A percentile compares a stretch with the other conserved stretches of the same genome.
These are phyloP conservation scores for Bruguiera gymnorhiza DNA, from an alignment of 345 rosid genomes.

Conservation along the genomic window DNA sequence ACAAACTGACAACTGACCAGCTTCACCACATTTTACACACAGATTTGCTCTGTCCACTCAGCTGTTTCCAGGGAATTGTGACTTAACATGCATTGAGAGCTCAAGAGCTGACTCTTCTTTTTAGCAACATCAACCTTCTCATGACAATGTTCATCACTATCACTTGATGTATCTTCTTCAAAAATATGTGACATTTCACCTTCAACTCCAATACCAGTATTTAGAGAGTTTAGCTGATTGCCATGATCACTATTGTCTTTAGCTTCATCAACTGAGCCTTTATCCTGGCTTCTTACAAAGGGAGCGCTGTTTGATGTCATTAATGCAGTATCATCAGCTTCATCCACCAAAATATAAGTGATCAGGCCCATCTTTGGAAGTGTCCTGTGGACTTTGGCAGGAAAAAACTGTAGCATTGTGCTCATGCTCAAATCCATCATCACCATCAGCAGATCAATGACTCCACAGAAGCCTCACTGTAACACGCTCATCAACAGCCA, in stretches of 20 bases:
- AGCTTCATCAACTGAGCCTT: slow-evolving; percentile 10
- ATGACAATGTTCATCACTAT: slow-evolving; percentile 18
- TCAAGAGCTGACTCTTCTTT: slow-evolving; percentile 39
- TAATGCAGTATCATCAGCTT: slow-evolving; percentile 14
- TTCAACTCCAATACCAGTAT: slow-evolving; percentile 8
- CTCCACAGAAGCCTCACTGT: slow-evolving; percentile 11
- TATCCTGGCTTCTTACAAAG: background rate
- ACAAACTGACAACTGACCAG: no score
- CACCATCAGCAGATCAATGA: slow-evolving; percentile 15
- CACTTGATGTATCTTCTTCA: slow-evolving; percentile 30
- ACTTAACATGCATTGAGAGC: slow-evolving; percentile 22
- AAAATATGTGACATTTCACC: slow-evolving; percentile 8
- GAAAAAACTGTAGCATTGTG: background rate
- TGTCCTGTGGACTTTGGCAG: slow-evolving; percentile 6
- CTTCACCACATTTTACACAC: slow-evolving; percentile 62
- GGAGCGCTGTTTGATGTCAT: slow-evolving; percentile 14
- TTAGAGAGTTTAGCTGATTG: background rate
- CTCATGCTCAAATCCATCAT: slow-evolving; percentile 14
- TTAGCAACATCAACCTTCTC: slow-evolving; percentile 30
- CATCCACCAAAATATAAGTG: slow-evolving; percentile 13
- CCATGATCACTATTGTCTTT: slow-evolving; percentile 2
- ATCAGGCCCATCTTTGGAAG: slow-evolving; percentile 1
- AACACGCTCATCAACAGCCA: slow-evolving; percentile 15
- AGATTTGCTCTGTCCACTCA: slow-evolving; percentile 35
- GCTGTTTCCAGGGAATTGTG: slow-evolving; percentile 18